Conservation (phyloP, 768 basidiomycete genomes). For the Phlebiopsis gigantea region DNA sequence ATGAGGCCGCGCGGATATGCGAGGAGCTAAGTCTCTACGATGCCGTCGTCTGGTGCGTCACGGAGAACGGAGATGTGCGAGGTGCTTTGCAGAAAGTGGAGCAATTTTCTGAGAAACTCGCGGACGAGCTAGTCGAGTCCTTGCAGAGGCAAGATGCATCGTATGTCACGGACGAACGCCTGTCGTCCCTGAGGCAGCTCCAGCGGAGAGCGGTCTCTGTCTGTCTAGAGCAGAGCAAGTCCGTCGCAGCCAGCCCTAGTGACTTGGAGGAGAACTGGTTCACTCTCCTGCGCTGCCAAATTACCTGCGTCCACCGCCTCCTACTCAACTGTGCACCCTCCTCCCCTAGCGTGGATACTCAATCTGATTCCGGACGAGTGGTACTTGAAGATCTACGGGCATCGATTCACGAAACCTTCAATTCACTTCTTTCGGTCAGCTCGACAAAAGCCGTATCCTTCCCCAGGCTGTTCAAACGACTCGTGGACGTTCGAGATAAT, state of each 20-base stretch:
- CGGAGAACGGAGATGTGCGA: slow-evolving; percentile 56
- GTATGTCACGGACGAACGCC: slow-evolving; percentile 12
- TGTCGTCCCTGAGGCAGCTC: slow-evolving; percentile 53
- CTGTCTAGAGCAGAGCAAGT: slow-evolving; percentile 63
- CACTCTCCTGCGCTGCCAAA: slow-evolving; percentile 74
- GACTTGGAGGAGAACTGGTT: slow-evolving; percentile 87
- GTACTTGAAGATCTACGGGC: slow-evolving; percentile 54
- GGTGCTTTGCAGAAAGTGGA: slow-evolving; percentile 67
- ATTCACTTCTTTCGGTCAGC: slow-evolving; percentile 77
- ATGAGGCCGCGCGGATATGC: slow-evolving; percentile 53
- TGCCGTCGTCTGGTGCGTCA: slow-evolving; percentile 77
- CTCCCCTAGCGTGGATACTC: background rate
- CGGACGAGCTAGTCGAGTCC: slow-evolving; percentile 36
- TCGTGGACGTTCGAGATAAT: slow-evolving; percentile 65
- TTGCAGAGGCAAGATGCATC: slow-evolving; percentile 21
- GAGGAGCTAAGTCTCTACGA: slow-evolving; percentile 63
- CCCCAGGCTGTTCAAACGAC: slow-evolving; percentile 85
- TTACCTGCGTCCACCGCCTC: slow-evolving; percentile 70
- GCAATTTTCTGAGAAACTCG: slow-evolving; percentile 47
- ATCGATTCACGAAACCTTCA: slow-evolving; percentile 81
- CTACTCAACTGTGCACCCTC: slow-evolving; percentile 33
- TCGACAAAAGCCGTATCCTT: slow-evolving; percentile 81
- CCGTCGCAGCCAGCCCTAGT: slow-evolving; percentile 32
- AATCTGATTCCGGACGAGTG: slow-evolving; percentile 9
- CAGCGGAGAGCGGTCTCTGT: slow-evolving; percentile 58